phyloP scores from a whole-genome alignment of 495 filamentous ascomycete genomes.

The Halenospora varia region DNA sequence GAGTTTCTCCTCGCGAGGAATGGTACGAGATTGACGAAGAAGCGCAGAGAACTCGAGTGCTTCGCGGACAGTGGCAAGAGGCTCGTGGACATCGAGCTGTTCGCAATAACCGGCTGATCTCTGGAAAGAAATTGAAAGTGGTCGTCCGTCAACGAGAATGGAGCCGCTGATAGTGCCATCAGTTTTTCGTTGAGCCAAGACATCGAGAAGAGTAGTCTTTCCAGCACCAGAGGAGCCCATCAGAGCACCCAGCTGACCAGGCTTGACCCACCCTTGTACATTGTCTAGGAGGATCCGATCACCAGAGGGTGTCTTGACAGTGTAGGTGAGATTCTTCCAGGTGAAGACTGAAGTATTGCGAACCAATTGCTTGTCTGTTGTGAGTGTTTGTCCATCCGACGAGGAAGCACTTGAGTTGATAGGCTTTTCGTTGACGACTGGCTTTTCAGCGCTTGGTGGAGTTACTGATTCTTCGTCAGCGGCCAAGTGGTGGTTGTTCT shows the following conservation, averaged over 20 bases:
- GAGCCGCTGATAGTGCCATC: slow-evolving; percentile 44
- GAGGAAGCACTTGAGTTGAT: slow-evolving; percentile 24
- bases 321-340: slow-evolving; percentile 59
- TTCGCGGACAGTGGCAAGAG: slow-evolving; percentile 75
- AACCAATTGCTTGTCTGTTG: slow-evolving; percentile 34
- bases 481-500: slow-evolving; percentile 20
- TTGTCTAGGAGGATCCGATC: slow-evolving; percentile 65
- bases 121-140: slow-evolving; percentile 43
- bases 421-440: slow-evolving; percentile 32
- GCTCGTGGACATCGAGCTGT: slow-evolving; percentile 49
- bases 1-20: slow-evolving; percentile 68
- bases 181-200: slow-evolving; percentile 39
- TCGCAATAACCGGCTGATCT: slow-evolving; percentile 38
- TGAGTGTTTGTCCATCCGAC: slow-evolving; percentile 28
- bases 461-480: slow-evolving; percentile 30
- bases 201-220: slow-evolving; percentile 52
- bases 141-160: slow-evolving; percentile 43
- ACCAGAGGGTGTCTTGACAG: slow-evolving; percentile 59
- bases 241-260: slow-evolving; percentile 73
- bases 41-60: slow-evolving; percentile 81
- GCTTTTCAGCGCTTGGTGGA: slow-evolving; percentile 19
- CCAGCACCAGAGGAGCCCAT: slow-evolving; percentile 65
- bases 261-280: slow-evolving; percentile 74
- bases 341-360: slow-evolving; percentile 54
- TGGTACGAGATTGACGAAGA: slow-evolving; percentile 70